Evolutionary conservation across 495 filamentous ascomycete species (phyloP), one percentile per base, ranked within the genome.

Genomic region (Annulohypoxylon bovei): DNA sequence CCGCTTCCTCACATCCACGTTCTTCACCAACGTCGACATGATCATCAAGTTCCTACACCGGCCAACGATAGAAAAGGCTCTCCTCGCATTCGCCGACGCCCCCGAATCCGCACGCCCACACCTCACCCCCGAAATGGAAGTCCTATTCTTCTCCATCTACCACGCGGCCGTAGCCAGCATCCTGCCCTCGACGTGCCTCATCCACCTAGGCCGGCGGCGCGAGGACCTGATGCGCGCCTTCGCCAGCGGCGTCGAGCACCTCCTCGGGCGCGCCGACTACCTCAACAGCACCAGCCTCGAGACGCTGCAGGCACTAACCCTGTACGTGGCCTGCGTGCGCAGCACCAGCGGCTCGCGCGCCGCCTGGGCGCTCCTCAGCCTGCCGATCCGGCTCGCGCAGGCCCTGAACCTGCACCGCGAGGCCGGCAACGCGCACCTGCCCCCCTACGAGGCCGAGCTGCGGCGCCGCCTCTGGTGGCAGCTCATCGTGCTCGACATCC

Each of bases 401-500:
- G 87, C 86, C 4, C 75, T 93, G 6, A 86, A 89, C 7, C 78
- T 95, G 8, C 92, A 93, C 74, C 84, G 88, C 3, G 92, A 94
- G 67, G 88, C 87, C 1, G 79, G 77, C 11, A 65, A 62, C 44
- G 28, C 68, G 2, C 40, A 50, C n/a, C 87, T 91, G 5, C 79
- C 82, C 0, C 87, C 90, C 0, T 92, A 91, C 60, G 90, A 93
- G 49, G 87, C 86, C 0, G 92, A 95, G 79, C 88, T 92, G 83
- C 85, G 92, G 27, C 85, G 92, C 42, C 84, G 92, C 3, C 74
- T 94, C 0, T 95, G 92, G 92, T 92, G 90, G 87, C 87, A 92
- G 74, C 82, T 94, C 12, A 87, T 86, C 72, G 78, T 92, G 22
- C 77, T 94, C 22, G 92, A 95, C 74, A 78, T 86, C n/a, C 85